Conservation (phyloP, 2,329 filamentous ascomycete species). For the Blastomyces emzantsi region DNA sequence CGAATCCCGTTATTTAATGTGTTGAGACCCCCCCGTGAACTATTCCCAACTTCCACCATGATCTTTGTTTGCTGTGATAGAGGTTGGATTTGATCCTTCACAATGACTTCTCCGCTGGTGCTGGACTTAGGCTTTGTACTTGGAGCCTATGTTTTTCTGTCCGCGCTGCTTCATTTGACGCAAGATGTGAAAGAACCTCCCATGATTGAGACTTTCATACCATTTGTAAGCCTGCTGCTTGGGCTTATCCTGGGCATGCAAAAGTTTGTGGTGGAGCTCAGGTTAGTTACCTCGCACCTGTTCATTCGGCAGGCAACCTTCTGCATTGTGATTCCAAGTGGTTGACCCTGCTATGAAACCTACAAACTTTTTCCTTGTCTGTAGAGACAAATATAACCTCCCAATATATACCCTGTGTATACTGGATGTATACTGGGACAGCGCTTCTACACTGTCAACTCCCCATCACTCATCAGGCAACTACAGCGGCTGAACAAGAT, state of each 20-base stretch:
- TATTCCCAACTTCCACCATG: neutral
- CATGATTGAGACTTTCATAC: neutral
- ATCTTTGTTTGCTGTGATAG: neutral
- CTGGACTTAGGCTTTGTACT: neutral
- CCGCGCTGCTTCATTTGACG: neutral
- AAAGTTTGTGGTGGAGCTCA: neutral
- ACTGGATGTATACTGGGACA: conserved; percentile 33
- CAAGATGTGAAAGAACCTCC: neutral
- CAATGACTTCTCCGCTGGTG: neutral
- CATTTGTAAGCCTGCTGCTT: neutral
- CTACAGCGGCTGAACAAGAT: conserved; percentile 34
- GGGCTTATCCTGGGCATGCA: neutral
- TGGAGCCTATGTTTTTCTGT: neutral
- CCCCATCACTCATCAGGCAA: conserved; percentile 28
- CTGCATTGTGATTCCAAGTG: neutral
- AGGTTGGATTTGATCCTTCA: neutral
- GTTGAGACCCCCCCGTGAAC: neutral
- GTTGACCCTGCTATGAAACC: neutral
- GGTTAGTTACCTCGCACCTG: neutral
- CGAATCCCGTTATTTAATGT: neutral
- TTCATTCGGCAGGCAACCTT: neutral
- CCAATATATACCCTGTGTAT: conserved; percentile 38
- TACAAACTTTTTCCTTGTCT: neutral
- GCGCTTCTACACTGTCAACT: conserved; percentile 37
- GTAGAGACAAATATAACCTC: conserved; percentile 8